These are phyloP conservation scores for Thielaviopsis euricoi DNA, from an alignment of 2,329 filamentous ascomycete species.

Conservation along the genomic window DNA sequence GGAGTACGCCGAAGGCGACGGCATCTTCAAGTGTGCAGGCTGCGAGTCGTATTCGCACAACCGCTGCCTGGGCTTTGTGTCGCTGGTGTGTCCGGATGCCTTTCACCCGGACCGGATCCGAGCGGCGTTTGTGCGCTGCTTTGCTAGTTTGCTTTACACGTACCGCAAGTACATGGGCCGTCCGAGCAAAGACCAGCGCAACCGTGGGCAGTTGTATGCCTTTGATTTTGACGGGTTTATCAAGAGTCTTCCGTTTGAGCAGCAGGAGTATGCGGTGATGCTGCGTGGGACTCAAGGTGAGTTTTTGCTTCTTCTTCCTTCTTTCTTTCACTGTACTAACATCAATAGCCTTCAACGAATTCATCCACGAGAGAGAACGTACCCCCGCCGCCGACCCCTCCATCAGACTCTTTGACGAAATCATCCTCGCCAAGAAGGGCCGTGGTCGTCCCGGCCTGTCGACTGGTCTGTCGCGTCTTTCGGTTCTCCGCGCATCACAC, in stretches of 20 bases:
- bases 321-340: slow-evolving; percentile 6
- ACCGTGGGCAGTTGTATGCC: slow-evolving; percentile 40
- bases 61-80: slow-evolving; percentile 44
- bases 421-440: slow-evolving; percentile 62
- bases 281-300: slow-evolving; percentile 51
- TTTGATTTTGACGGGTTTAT: slow-evolving; percentile 52
- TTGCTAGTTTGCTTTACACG: slow-evolving; percentile 49
- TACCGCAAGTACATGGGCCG: slow-evolving; percentile 47
- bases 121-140: slow-evolving; percentile 47
- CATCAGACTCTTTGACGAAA: slow-evolving; percentile 68
- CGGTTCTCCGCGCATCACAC: slow-evolving; percentile 39
- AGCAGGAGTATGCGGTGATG: slow-evolving; percentile 47
- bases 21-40: slow-evolving; percentile 56
- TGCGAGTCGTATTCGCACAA: slow-evolving; percentile 43
- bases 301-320: slow-evolving; percentile 11
- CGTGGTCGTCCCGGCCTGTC: slow-evolving; percentile 50
- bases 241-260: slow-evolving; percentile 46
- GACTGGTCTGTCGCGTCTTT: slow-evolving; percentile 44
- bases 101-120: slow-evolving; percentile 46
- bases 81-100: slow-evolving; percentile 45
- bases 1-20: slow-evolving; percentile 54
- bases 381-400: slow-evolving; percentile 42
- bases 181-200: slow-evolving; percentile 43
- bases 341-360: slow-evolving; percentile 49
- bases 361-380: slow-evolving; percentile 66